Base-by-base conservation (phyloP, 805 yeast genomes). In the Zygoascus tannicola region DNA sequence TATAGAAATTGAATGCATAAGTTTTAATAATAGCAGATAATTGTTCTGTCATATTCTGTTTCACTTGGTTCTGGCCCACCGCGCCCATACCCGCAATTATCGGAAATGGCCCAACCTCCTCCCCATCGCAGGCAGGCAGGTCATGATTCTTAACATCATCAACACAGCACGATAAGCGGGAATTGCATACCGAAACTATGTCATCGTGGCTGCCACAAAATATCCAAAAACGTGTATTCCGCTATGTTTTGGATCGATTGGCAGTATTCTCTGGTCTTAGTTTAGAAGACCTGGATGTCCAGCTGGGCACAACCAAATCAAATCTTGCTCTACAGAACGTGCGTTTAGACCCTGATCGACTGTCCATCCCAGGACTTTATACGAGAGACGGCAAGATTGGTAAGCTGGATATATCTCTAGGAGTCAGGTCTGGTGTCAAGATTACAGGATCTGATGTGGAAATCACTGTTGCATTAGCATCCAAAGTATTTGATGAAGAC, bases 251-350 rank as follows among this genome's bases (percentile, higher is more conserved):
- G 21, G 85, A 83, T 58, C 90, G 85, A 61, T 74, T 87, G 36
- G 78, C 88, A 14, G 64, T 88, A 35, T 85, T 88, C 56, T 82
- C 95, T 1, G 83, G 81, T 51, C 74, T 87, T 19, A 94, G 87
- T 59, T 67, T 86, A 16, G 81, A 86, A 16, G 82, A 86, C 56
- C 60, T 88, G 43, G 92, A 86, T 55, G 86, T 88, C 0, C 80
- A 94, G 4, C 64, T 85, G 18, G 84, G 85, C 1, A 66, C 80
- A 3, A 71, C 68, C 44, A 67, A 69, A 15, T 64, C 60, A 14
- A 51, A 48, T 34, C 49, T 63, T 18, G 35, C 53, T 4, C 53
- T 74, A 15, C 71, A 74, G 37, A 80, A 85, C 58, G 75, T 88
- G 7, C 71, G 78, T 40, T 63, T 88, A 22, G 90, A 83, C 56